A percentile compares a stretch with the other conserved stretches of the same genome.
Evolutionary conservation across 306 rosid species (phyloP).

Genomic region (Casuarina cunninghamiana): DNA sequence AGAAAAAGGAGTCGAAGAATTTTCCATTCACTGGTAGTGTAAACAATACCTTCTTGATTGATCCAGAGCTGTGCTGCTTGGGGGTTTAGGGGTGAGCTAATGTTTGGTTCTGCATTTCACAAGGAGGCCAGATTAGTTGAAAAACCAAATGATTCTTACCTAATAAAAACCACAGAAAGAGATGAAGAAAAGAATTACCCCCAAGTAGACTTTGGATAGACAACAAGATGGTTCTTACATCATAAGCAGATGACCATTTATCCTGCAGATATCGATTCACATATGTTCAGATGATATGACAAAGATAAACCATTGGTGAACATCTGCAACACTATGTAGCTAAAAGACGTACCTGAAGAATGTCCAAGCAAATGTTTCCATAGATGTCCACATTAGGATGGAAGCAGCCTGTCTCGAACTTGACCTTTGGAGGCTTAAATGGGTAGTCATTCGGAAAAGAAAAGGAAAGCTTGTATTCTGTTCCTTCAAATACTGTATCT

Average conservation of each 20-base stretch:
- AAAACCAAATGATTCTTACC: not conserved
- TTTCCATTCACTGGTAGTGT: not conserved
- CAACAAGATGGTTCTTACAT: constrained; percentile 71
- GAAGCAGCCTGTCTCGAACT: constrained; percentile 81
- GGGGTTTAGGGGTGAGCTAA: constrained; percentile 83
- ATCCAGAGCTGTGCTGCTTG: constrained; percentile 96
- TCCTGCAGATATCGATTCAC: constrained; percentile 41
- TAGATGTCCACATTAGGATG: constrained; percentile 87
- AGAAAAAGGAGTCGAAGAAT: not conserved
- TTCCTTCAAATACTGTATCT: constrained; percentile 89
- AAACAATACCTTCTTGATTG: constrained; percentile 77
- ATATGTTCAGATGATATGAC: not conserved
- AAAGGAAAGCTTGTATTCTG: constrained; percentile 75
- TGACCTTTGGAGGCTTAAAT: constrained; percentile 89
- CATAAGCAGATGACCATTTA: constrained; percentile 90
- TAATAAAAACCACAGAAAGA: not conserved
- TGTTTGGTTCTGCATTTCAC: constrained; percentile 68
- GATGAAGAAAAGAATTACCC: constrained; percentile 38
- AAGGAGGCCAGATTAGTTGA: not conserved
- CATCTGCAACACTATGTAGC: not conserved
- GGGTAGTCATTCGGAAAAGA: constrained; percentile 91
- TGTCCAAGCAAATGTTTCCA: constrained; percentile 95
- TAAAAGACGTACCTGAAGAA: constrained; percentile 74
- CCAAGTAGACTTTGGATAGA: constrained; percentile 91
- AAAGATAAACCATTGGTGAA: not conserved